These are phyloP conservation scores for Rhipidocladum racemiflorum DNA, from an alignment of 176 grass and related monocot genomes.

Conservation along the genomic window DNA sequence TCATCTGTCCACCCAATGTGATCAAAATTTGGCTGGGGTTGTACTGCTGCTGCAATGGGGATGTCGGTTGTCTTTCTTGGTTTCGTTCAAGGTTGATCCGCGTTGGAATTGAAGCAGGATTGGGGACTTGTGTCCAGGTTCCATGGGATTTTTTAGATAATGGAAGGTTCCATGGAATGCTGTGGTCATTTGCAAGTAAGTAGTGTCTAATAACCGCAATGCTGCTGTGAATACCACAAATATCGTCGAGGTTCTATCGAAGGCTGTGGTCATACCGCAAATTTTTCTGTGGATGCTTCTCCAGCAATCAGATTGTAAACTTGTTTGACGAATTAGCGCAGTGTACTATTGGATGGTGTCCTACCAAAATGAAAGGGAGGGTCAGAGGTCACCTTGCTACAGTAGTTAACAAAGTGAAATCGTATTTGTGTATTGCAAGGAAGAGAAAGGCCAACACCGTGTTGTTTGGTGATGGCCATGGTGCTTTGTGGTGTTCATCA, in stretches of 20 bases:
- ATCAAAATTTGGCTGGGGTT: too few relatives aligned
- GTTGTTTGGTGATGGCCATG: not conserved
- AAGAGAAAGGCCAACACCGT: not conserved
- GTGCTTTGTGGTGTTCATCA: not conserved
- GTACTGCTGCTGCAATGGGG: not conserved
- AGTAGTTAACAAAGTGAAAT: not conserved
- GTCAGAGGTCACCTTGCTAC: not conserved
- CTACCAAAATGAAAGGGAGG: not conserved
- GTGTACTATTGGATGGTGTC: not conserved
- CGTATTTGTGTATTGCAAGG: not conserved
- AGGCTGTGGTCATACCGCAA: too few relatives aligned
- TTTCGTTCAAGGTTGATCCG: slow-evolving; percentile 33
- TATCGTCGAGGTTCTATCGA: not conserved
- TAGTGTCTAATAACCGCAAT: not conserved
- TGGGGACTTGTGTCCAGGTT: not conserved
- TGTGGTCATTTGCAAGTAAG: not conserved
- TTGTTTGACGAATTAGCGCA: not conserved
- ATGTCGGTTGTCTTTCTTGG: not conserved
- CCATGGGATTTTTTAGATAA: too few relatives aligned
- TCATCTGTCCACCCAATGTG: not conserved
- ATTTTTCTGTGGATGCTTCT: too few relatives aligned
- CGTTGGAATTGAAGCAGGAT: not conserved
- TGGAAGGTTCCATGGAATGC: not conserved
- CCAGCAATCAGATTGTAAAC: too few relatives aligned
- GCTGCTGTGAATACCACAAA: too few relatives aligned